Evolutionary conservation across 495 filamentous ascomycete species (phyloP).

Genomic region (Aspergillus mulundensis): DNA sequence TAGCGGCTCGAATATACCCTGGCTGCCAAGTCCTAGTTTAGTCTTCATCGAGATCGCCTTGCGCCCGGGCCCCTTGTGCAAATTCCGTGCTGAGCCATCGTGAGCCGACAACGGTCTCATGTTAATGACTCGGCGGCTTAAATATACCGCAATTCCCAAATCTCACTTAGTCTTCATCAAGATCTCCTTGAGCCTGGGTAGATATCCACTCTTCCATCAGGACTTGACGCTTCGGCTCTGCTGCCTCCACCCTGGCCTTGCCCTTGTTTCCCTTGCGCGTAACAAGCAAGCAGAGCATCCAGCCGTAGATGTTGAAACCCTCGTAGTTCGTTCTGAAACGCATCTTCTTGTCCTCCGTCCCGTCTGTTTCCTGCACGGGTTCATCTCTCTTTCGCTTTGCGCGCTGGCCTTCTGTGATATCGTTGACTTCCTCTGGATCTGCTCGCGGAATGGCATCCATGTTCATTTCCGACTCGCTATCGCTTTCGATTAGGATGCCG

Average conservation of each 20-base stretch:
- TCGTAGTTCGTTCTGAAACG: slow-evolving; percentile 82
- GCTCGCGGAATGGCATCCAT: slow-evolving; percentile 37
- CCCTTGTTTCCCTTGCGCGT: slow-evolving; percentile 58
- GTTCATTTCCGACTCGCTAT: slow-evolving; percentile 31
- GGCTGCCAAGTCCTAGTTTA: too few relatives aligned
- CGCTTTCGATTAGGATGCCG: slow-evolving; percentile 42
- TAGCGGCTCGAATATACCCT: too few relatives aligned
- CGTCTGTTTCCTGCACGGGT: slow-evolving; percentile 14
- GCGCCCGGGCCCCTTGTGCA: too few relatives aligned
- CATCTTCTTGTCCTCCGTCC: slow-evolving; percentile 80
- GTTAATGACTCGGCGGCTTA: background rate
- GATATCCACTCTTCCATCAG: slow-evolving; percentile 94
- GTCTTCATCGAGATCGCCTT: too few relatives aligned
- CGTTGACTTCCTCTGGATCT: slow-evolving; percentile 14
- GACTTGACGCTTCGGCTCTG: slow-evolving; percentile 54
- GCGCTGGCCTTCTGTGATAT: slow-evolving; percentile 8
- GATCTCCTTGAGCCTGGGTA: slow-evolving; percentile 53
- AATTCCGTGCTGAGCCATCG: background rate
- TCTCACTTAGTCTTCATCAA: slow-evolving; percentile 39
- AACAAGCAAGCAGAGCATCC: slow-evolving; percentile 85
- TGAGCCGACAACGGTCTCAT: background rate
- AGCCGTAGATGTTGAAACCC: slow-evolving; percentile 90
- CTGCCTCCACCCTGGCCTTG: slow-evolving; percentile 25
- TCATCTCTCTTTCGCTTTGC: slow-evolving; percentile 18
- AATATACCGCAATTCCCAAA: background rate